Evolutionary conservation across 306 rosid genomes (phyloP), one percentile per base, ranked within the genome.

Genomic region (Sicyos baderoa): DNA sequence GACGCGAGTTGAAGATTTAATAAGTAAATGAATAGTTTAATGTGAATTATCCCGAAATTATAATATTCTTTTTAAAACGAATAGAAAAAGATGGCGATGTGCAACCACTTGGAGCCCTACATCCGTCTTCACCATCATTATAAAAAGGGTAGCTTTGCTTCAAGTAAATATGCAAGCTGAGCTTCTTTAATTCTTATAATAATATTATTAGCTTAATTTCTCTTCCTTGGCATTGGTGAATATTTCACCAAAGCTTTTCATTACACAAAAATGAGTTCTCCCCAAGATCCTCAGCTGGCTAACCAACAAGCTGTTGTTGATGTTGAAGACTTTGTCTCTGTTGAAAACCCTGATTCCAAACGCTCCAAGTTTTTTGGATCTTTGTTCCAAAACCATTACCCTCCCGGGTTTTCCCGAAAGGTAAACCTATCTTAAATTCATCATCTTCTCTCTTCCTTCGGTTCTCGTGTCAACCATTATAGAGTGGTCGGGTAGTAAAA

Each of bases 321-420:
- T 1, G 42, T 74, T 18, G 66, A 72, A 3, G 79, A 81, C 37
- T 55, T 45, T 3, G 66, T 48, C 7, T 63, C 79, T 0, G 42
- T 21, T 7, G 71, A 72, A 79, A 79, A 62, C 69, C 66, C 74
- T 12, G 58, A 50, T 21, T 64, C 70, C 45, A 70, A 8, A 44
- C 29, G 56, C 42, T 51, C 35, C 4, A 72, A 65, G 22, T 75
- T 25, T 18, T 75, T 25, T 18, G 55, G 22, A 48, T 49, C 23
- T 23, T 11, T 10, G 23, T 70, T 54, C 70, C 22, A 27, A 54
- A 73, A 60, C 69, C 61, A 48, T 60, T 88, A 80, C 74, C 93
- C 86, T 27, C 86, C 84, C 37, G 77, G 82, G 1, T 86, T 91
- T 45, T 45, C 71, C 5, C 53, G 71, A 21, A 65, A 65, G 71